Percentiles rank a stretch among this genome's conserved stretches.
phyloP scores from a whole-genome alignment of 306 rosid species.

The Dryas octopetala region DNA sequence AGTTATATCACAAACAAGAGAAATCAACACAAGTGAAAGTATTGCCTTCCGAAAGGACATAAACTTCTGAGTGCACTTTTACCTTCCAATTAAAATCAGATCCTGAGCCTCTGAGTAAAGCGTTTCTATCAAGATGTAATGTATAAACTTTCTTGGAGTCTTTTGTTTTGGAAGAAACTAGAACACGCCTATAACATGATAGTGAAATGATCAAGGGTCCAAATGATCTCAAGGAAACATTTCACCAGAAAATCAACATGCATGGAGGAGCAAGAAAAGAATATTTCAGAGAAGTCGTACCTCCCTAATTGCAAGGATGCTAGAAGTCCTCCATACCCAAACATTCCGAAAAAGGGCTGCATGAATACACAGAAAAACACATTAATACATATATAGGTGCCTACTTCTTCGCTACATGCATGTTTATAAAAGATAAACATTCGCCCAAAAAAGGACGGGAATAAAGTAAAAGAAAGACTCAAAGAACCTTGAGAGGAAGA shows the following conservation, averaged over 20 bases:
- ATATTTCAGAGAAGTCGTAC: constrained; percentile 25
- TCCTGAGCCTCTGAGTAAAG: constrained; percentile 41
- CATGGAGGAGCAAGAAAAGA: not conserved
- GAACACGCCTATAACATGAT: constrained; percentile 36
- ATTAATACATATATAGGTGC: not conserved
- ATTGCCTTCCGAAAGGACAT: not conserved
- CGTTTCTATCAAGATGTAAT: constrained; percentile 50
- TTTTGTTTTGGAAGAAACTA: constrained; percentile 57
- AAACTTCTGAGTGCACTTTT: constrained; percentile 12
- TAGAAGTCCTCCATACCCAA: constrained; percentile 65
- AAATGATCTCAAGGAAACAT: not conserved
- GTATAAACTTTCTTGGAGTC: constrained; percentile 40
- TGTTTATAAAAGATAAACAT: not conserved
- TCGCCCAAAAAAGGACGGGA: not conserved
- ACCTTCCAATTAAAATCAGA: constrained; percentile 55
- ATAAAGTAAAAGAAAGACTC: not conserved
- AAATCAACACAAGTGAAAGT: not conserved
- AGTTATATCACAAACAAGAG: constrained; percentile 5
- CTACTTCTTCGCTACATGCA: not conserved
- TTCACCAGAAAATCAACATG: not conserved
- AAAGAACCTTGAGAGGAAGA: not conserved
- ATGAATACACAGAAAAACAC: constrained; percentile 6
- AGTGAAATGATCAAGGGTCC: not conserved
- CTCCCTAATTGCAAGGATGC: constrained; percentile 70
- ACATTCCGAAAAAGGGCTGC: constrained; percentile 76